Evolutionary conservation across 1,284 basidiomycete genomes (phyloP).

Genomic region (Gomphus bonarii): DNA sequence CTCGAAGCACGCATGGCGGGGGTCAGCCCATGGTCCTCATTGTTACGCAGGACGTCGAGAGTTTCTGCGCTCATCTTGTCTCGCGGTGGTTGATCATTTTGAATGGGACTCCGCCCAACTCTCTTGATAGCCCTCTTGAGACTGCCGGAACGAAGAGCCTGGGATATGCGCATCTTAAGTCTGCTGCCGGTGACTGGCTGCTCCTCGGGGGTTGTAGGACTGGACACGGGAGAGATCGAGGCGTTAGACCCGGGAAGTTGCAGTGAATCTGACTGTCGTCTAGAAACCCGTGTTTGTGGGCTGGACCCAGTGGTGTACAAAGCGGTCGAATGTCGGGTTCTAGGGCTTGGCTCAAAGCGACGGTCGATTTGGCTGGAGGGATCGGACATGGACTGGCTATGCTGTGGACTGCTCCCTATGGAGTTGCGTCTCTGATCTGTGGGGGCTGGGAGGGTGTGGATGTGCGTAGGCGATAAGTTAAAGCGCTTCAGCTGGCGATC

Average conservation of each 20-base stretch:
- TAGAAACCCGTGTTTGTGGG: not conserved
- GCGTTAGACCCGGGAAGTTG: not conserved
- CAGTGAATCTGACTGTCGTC: constrained; percentile 5
- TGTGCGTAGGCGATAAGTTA: constrained; percentile 38
- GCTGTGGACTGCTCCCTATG: not conserved
- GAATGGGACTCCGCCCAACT: not conserved
- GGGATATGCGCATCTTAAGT: not conserved
- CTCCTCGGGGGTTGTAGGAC: constrained; percentile 6
- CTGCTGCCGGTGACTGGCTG: not conserved
- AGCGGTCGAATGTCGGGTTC: not conserved
- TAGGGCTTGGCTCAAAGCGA: not conserved
- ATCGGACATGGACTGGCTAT: not conserved
- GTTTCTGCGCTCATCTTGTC: constrained; percentile 7
- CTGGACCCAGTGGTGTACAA: not conserved
- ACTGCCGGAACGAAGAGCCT: constrained; percentile 5
- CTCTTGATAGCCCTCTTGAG: not conserved
- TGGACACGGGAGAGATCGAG: not conserved
- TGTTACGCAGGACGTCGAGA: not conserved
- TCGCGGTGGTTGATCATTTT: not conserved
- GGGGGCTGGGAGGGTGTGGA: constrained; percentile 15
- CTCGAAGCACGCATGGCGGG: constrained; percentile 50
- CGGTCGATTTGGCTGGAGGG: not conserved
- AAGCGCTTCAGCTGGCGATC: constrained; percentile 35
- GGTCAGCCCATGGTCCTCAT: constrained; percentile 23
- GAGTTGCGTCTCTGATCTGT: not conserved